Conservation (phyloP, 768 basidiomycete species). For the Rhizopogon rudus region DNA sequence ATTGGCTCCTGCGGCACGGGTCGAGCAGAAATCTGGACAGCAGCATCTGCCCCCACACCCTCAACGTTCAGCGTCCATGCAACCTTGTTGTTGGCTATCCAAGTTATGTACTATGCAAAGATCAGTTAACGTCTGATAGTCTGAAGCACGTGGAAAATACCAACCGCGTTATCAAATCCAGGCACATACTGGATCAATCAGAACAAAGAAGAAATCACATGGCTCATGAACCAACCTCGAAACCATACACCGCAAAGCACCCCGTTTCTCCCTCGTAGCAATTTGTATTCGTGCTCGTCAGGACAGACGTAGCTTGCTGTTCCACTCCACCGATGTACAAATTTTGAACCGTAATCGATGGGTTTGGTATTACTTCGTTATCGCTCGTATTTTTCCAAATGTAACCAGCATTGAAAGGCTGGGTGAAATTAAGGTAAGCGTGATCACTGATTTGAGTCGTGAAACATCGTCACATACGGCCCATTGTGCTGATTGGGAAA, state of each 20-base stretch:
- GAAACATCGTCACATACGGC: constrained; percentile 45
- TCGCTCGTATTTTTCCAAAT: constrained; percentile 56
- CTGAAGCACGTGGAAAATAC: constrained; percentile 14
- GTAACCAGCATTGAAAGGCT: constrained; percentile 79
- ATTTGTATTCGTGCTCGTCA: constrained; percentile 58
- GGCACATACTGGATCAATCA: constrained; percentile 20
- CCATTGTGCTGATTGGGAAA: constrained; percentile 86
- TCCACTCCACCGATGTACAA: constrained; percentile 60
- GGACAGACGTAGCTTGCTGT: constrained; percentile 77
- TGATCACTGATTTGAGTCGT: neutral
- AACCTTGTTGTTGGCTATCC: constrained; percentile 64
- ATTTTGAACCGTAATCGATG: constrained; percentile 52
- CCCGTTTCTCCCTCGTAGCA: constrained; percentile 63
- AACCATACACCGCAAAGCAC: constrained; percentile 76
- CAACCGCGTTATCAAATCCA: constrained; percentile 64
- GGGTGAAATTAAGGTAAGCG: neutral
- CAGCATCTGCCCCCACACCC: constrained; percentile 59
- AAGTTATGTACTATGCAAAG: constrained; percentile 67
- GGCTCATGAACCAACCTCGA: constrained; percentile 47
- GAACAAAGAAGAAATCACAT: neutral
- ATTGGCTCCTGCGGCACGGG: constrained; percentile 82
- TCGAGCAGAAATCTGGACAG: constrained; percentile 56
- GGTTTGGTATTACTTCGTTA: constrained; percentile 55
- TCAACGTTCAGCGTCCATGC: constrained; percentile 74
- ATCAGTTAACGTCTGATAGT: neutral